Percentiles rank a stretch among this genome's conserved stretches.
Evolutionary conservation across 257 asterid species (phyloP).

Genomic region (Nemophila menziesii): DNA sequence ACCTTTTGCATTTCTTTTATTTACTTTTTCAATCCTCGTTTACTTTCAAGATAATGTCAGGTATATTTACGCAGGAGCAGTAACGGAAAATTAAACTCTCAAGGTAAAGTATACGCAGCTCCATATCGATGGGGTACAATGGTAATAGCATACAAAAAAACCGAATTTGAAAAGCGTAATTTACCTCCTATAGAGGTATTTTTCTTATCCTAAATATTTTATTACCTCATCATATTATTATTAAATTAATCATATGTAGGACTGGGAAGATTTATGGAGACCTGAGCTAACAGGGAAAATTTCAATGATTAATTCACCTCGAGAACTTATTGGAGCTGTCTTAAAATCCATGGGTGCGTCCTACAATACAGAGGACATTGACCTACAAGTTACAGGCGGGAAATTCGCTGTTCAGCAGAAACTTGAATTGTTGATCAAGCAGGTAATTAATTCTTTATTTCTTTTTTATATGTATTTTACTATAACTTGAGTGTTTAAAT

Average conservation of each 20-base stretch:
- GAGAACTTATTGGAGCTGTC: constrained; percentile 85
- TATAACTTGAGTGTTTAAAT: neutral
- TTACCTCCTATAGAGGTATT: neutral
- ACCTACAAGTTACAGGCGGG: constrained; percentile 71
- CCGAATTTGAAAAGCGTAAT: neutral
- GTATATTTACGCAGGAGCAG: constrained; percentile 91
- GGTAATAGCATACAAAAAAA: constrained; percentile 93
- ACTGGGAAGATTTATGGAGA: constrained; percentile 96
- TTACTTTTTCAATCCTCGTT: constrained; percentile 21
- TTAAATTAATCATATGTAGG: constrained; percentile 34
- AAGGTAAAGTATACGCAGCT: constrained; percentile 74
- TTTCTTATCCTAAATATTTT: neutral
- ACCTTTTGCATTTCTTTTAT: constrained; percentile 11
- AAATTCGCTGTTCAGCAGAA: constrained; percentile 55
- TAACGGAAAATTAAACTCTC: constrained; percentile 62
- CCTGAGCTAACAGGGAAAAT: constrained; percentile 88
- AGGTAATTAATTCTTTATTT: constrained; percentile 27
- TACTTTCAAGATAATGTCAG: constrained; percentile 64
- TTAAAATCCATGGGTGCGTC: constrained; percentile 86
- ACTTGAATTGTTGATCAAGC: constrained; percentile 52
- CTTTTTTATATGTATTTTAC: neutral
- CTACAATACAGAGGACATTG: constrained; percentile 59
- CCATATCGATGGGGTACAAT: constrained; percentile 96
- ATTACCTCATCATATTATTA: neutral
- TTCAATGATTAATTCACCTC: constrained; percentile 84